phyloP scores from a whole-genome alignment of 352 stramenopile species.

The Phytophthora pini region DNA sequence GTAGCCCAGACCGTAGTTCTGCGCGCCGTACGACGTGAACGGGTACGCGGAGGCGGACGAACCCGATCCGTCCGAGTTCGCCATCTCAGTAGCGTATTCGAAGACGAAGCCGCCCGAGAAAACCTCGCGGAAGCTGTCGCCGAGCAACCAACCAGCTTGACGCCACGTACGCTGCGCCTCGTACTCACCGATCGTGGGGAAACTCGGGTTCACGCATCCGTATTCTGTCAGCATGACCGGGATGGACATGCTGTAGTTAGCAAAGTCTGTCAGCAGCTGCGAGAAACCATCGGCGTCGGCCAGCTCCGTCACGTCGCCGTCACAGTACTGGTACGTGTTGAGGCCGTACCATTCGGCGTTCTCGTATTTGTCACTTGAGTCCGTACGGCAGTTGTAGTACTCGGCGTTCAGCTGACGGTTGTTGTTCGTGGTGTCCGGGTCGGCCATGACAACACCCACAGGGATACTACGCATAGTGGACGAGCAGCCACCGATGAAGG shows the following conservation, averaged over 20 bases:
- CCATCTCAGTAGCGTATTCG: slow-evolving; percentile 86
- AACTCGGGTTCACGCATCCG: slow-evolving; percentile 70
- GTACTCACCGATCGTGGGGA: slow-evolving; percentile 63
- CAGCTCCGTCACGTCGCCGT: slow-evolving; percentile 44
- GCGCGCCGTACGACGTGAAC: slow-evolving; percentile 72
- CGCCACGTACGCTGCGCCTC: slow-evolving; percentile 71
- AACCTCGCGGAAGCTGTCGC: slow-evolving; percentile 49
- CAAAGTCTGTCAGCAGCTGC: slow-evolving; percentile 54
- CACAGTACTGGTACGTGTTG: slow-evolving; percentile 85
- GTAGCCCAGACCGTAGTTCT: slow-evolving; percentile 91
- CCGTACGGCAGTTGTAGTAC: slow-evolving; percentile 88
- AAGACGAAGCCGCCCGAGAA: slow-evolving; percentile 83
- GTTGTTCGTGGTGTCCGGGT: slow-evolving; percentile 44
- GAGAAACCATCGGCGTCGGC: slow-evolving; percentile 58
- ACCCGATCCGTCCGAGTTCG: slow-evolving; percentile 61
- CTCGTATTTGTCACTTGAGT: slow-evolving; percentile 68
- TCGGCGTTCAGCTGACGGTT: slow-evolving; percentile 64
- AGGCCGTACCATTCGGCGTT: slow-evolving; percentile 85
- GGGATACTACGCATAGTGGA: slow-evolving; percentile 70
- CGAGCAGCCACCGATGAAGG: slow-evolving; percentile 64
- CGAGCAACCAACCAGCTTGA: slow-evolving; percentile 60
- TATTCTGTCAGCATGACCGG: slow-evolving; percentile 87
- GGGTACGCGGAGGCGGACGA: slow-evolving; percentile 59
- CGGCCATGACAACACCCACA: slow-evolving; percentile 76
- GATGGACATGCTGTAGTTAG: slow-evolving; percentile 63